Conservation (phyloP, 495 filamentous ascomycete species). For the Neurospora sp. region DNA sequence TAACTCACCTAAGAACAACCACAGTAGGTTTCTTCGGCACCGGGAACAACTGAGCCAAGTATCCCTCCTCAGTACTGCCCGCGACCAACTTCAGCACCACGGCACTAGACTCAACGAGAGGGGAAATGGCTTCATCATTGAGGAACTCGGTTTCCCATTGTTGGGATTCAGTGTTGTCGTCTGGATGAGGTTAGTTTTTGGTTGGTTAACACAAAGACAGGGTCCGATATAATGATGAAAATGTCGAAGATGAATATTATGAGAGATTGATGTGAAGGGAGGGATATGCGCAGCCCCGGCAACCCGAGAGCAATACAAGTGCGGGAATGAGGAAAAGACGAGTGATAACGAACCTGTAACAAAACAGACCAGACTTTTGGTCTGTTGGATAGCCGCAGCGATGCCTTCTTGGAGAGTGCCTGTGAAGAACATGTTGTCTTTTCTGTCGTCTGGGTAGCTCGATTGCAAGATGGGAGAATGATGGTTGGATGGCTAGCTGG, state of each 20-base stretch:
- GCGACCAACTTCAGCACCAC: slow-evolving; percentile 58
- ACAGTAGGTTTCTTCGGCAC: slow-evolving; percentile 62
- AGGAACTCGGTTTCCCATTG: slow-evolving; percentile 73
- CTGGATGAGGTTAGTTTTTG: slow-evolving; percentile 21
- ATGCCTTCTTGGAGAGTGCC: slow-evolving; percentile 76
- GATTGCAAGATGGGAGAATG: neutral
- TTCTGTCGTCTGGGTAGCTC: neutral
- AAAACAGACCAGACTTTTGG: slow-evolving; percentile 36
- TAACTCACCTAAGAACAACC: slow-evolving; percentile 60
- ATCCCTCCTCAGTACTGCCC: slow-evolving; percentile 68
- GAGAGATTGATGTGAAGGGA: neutral
- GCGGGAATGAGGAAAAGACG: neutral
- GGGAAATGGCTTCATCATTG: slow-evolving; percentile 38
- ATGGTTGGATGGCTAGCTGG: neutral
- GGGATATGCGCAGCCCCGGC: neutral
- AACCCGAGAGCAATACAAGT: neutral
- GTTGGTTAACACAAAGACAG: neutral
- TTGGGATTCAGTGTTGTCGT: slow-evolving; percentile 53
- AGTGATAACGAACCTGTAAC: slow-evolving; percentile 33
- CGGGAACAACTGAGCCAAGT: slow-evolving; percentile 70
- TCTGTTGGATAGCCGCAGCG: slow-evolving; percentile 54
- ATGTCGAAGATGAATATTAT: neutral
- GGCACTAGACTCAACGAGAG: slow-evolving; percentile 45
- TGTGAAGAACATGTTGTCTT: slow-evolving; percentile 58
- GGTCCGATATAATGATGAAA: neutral